A percentile compares a stretch with the other conserved stretches of the same genome.
Conservation (phyloP, 1,139 yeast species). For the Zhuliangozyma parablackwelliae region DNA sequence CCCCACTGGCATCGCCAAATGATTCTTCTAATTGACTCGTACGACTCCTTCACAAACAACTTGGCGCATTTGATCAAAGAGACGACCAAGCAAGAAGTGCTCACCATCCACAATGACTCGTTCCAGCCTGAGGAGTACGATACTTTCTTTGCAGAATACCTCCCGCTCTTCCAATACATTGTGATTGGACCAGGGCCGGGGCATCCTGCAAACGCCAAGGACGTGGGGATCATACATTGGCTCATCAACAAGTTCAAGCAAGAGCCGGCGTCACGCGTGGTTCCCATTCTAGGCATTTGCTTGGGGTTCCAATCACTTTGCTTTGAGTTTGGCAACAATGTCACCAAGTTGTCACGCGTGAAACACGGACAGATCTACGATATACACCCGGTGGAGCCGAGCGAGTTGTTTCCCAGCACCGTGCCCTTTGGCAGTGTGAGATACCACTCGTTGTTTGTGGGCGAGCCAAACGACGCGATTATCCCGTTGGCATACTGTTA, state of each 20-base stretch:
- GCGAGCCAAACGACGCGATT: conserved; percentile 24
- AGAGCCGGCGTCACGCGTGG: conserved; percentile 18
- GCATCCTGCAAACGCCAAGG: conserved; percentile 59
- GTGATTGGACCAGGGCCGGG: conserved; percentile 99
- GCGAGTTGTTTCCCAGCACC: conserved; percentile 13
- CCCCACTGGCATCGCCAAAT: conserved; percentile 12
- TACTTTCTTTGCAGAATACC: conserved; percentile 31
- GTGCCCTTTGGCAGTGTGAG: conserved; percentile 62
- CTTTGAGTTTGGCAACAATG: conserved; percentile 54
- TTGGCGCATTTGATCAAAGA: conserved; percentile 59
- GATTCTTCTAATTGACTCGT: conserved; percentile 83
- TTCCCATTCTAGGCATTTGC: conserved; percentile 86
- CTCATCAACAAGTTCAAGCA: conserved; percentile 31
- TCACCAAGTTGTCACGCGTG: conserved; percentile 51
- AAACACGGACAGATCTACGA: conserved; percentile 84
- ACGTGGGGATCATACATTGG: conserved; percentile 72
- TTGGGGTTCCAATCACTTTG: conserved; percentile 88
- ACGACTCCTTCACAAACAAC: conserved; percentile 91
- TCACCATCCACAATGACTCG: conserved; percentile 74
- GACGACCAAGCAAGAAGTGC: conserved; percentile 52
- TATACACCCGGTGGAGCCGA: conserved; percentile 27
- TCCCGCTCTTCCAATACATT: conserved; percentile 63
- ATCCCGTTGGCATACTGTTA: conserved; percentile 55
- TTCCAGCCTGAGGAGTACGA: conserved; percentile 33
- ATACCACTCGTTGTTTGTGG: conserved; percentile 80